Conservation (phyloP, 805 yeast genomes). For the Pichia paraexigua region DNA sequence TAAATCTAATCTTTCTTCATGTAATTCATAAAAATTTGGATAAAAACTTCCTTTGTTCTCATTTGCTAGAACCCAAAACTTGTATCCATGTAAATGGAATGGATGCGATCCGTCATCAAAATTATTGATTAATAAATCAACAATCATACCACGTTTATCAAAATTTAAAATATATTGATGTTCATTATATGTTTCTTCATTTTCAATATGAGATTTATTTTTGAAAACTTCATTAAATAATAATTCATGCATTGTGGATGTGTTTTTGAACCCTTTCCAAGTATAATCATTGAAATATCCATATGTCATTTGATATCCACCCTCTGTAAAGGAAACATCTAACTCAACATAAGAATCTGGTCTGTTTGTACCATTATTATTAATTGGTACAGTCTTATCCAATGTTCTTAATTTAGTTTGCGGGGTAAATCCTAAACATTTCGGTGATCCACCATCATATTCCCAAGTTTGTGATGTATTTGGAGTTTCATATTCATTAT, state of each 20-base stretch:
- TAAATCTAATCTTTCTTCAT: slow-evolving; percentile 5
- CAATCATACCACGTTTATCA: slow-evolving; percentile 52
- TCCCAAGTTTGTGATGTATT: slow-evolving; percentile 38
- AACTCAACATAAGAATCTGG: slow-evolving; percentile 10
- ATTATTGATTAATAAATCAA: slow-evolving; percentile 73
- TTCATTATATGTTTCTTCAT: slow-evolving; percentile 31
- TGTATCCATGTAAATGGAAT: slow-evolving; percentile 88
- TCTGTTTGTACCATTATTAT: slow-evolving; percentile 12
- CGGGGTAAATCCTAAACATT: slow-evolving; percentile 14
- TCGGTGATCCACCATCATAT: slow-evolving; percentile 13
- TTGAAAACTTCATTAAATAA: slow-evolving; percentile 40
- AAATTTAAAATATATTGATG: slow-evolving; percentile 55
- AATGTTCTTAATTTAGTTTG: slow-evolving; percentile 11
- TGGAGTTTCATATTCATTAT: no score
- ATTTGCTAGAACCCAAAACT: slow-evolving; percentile 57
- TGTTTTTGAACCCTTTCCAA: slow-evolving; percentile 49
- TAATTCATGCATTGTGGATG: slow-evolving; percentile 74
- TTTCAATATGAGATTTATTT: slow-evolving; percentile 56
- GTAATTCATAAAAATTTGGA: slow-evolving; percentile 36
- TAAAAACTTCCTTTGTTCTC: slow-evolving; percentile 38
- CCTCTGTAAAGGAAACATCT: slow-evolving; percentile 13
- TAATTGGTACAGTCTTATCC: slow-evolving; percentile 7
- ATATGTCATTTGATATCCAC: slow-evolving; percentile 8
- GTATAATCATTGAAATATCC: slow-evolving; percentile 17
- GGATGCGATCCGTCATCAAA: slow-evolving; percentile 85